phyloP scores from a whole-genome alignment of 768 basidiomycete genomes.

The Atractiella rhizophila region DNA sequence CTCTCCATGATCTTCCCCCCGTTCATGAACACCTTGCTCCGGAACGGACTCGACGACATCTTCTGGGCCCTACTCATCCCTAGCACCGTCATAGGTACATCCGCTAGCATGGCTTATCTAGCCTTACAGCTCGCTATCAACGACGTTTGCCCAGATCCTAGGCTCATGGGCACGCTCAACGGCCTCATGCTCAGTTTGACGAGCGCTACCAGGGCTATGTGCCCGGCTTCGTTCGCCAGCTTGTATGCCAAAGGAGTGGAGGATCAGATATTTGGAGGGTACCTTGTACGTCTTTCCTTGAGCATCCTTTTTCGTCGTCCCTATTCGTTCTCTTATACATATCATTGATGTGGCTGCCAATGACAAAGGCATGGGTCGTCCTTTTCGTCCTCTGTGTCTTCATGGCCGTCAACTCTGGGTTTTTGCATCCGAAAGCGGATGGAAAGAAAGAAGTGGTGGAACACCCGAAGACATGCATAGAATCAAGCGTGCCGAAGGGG shows the following conservation, averaged over 20 bases:
- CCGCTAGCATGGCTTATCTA: constrained; percentile 2
- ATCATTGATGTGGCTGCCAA: too few species aligned
- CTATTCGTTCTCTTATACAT: too few species aligned
- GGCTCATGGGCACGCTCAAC: constrained; percentile 3
- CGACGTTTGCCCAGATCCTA: constrained; percentile 2
- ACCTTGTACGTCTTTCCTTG: constrained; percentile 5
- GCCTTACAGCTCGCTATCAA: constrained; percentile 1
- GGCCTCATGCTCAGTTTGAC: background rate
- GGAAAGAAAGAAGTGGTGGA: too few species aligned
- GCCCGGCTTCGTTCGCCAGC: constrained; percentile 1
- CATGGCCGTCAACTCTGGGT: too few species aligned
- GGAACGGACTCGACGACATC: background rate
- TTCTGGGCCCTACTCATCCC: constrained; percentile 2
- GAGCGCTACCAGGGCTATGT: background rate
- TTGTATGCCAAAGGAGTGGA: constrained; percentile 3
- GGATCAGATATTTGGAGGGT: background rate
- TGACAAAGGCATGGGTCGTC: too few species aligned
- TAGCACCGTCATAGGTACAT: background rate
- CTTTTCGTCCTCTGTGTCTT: too few species aligned
- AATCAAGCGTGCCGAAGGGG: too few species aligned
- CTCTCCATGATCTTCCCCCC: background rate
- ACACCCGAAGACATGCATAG: too few species aligned
- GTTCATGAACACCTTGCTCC: constrained; percentile 1
- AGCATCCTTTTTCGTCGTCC: too few species aligned
- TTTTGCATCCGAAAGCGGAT: too few species aligned